Percentiles rank a stretch among this genome's conserved stretches.
These are phyloP conservation scores for Scheffersomyces insectosa DNA, from an alignment of 1,139 yeast genomes.

Conservation along the genomic window DNA sequence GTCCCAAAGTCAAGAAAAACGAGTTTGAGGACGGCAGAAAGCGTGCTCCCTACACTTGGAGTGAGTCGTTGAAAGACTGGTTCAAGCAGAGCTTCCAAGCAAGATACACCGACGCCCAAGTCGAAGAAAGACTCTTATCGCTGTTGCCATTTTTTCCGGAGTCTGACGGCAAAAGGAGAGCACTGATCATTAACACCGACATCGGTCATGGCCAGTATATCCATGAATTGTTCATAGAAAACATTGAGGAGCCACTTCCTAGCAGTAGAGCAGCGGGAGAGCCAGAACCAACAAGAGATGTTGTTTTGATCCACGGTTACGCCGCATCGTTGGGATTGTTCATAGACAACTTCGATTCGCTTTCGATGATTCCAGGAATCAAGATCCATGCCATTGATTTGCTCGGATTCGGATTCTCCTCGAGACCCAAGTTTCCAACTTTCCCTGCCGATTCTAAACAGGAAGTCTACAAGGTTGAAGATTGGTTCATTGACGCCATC, in stretches of 20 bases:
- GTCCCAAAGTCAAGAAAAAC: slow-evolving; percentile 5
- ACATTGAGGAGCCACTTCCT: slow-evolving; percentile 23
- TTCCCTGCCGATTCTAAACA: slow-evolving; percentile 31
- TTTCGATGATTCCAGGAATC: slow-evolving; percentile 43
- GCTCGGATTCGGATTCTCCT: slow-evolving; percentile 46
- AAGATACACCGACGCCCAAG: slow-evolving; percentile 27
- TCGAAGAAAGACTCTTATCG: slow-evolving; percentile 39
- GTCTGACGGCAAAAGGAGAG: slow-evolving; percentile 49
- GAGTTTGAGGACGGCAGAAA: slow-evolving; percentile 19
- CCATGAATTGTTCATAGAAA: slow-evolving; percentile 57
- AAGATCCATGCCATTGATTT: slow-evolving; percentile 48
- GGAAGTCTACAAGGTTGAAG: slow-evolving; percentile 52
- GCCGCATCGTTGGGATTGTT: slow-evolving; percentile 50
- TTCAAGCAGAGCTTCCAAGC: slow-evolving; percentile 28
- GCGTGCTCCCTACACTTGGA: slow-evolving; percentile 27
- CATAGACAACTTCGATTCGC: slow-evolving; percentile 39
- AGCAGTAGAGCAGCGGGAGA: slow-evolving; percentile 3
- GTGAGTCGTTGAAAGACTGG: slow-evolving; percentile 41
- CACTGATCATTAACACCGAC: slow-evolving; percentile 48
- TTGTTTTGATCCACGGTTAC: slow-evolving; percentile 48
- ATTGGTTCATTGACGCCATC: slow-evolving; percentile 76
- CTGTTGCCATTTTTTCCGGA: slow-evolving; percentile 60
- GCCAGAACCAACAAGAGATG: slow-evolving; percentile 24
- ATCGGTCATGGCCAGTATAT: slow-evolving; percentile 34
- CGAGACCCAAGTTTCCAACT: slow-evolving; percentile 43